Percentiles rank a stretch among this genome's conserved stretches.
phyloP scores from a whole-genome alignment of 78 protist species.

The Dictyostelium discoideum region DNA sequence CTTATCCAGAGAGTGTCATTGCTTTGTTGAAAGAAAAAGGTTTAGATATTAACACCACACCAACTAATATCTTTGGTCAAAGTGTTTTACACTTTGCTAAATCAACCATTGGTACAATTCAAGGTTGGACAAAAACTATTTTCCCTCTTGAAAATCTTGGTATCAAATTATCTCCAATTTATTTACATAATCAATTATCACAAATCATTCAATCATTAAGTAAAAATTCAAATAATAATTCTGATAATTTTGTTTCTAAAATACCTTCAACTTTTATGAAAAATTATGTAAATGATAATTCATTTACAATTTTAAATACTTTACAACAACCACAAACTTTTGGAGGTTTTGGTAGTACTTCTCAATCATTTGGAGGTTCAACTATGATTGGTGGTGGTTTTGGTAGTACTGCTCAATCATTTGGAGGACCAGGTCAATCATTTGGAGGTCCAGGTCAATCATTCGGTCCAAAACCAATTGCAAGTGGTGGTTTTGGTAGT shows the following conservation, averaged over 20 bases:
- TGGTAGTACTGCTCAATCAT: too few relatives aligned
- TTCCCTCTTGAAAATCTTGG: background rate
- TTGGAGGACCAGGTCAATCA: too few relatives aligned
- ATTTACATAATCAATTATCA: background rate
- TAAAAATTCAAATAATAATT: background rate
- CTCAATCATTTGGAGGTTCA: too few relatives aligned
- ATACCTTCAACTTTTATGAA: background rate
- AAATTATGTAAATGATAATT: background rate
- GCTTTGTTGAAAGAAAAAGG: background rate
- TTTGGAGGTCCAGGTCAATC: too few relatives aligned
- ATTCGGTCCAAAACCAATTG: too few relatives aligned
- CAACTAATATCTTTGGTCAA: background rate
- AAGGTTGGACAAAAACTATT: background rate
- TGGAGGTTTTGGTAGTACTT: background rate
- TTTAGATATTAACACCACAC: background rate
- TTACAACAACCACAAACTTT: background rate
- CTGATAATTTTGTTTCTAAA: background rate
- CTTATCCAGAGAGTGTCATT: background rate
- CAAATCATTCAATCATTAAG: background rate
- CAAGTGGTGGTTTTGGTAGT: too few relatives aligned
- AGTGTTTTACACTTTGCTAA: background rate
- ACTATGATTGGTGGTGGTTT: too few relatives aligned
- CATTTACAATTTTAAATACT: too few relatives aligned
- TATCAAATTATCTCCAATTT: background rate
- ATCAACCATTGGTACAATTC: background rate